Conservation (phyloP, 129 eudicot genomes). For the Lactuca sativa region DNA sequence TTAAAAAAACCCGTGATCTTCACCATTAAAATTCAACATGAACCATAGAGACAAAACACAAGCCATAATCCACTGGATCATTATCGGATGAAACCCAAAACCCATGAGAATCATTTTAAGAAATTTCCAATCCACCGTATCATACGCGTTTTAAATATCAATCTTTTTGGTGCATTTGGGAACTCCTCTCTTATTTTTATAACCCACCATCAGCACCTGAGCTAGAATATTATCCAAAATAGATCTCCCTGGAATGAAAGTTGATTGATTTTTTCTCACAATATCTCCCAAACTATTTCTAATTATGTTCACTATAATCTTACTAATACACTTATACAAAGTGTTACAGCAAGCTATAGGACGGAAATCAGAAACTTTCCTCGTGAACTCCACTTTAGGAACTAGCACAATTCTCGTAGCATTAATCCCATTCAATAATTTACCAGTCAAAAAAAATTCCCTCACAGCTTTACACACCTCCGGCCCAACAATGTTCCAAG, state of each 20-base stretch:
- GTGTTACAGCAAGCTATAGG: too few species aligned
- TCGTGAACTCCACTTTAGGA: not conserved
- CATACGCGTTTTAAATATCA: too few species aligned
- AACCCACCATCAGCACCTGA: too few species aligned
- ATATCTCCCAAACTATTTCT: too few species aligned
- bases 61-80: not conserved
- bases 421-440: not conserved
- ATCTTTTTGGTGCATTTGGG: too few species aligned
- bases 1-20: not conserved
- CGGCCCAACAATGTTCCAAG: too few species aligned
- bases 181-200: too few species aligned
- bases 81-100: not conserved
- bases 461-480: not conserved
- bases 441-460: not conserved
- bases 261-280: too few species aligned
- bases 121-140: not conserved
- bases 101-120: rapidly evolving
- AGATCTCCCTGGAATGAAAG: too few species aligned
- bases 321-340: too few species aligned
- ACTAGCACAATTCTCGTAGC: not conserved
- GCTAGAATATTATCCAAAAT: too few species aligned
- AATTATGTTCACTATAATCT: too few species aligned
- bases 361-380: not conserved
- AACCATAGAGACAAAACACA: not conserved
- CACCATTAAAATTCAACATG: not conserved